These are phyloP conservation scores for Aspergillus intermedius DNA, from an alignment of 2,329 filamentous ascomycete species.

Conservation along the genomic window DNA sequence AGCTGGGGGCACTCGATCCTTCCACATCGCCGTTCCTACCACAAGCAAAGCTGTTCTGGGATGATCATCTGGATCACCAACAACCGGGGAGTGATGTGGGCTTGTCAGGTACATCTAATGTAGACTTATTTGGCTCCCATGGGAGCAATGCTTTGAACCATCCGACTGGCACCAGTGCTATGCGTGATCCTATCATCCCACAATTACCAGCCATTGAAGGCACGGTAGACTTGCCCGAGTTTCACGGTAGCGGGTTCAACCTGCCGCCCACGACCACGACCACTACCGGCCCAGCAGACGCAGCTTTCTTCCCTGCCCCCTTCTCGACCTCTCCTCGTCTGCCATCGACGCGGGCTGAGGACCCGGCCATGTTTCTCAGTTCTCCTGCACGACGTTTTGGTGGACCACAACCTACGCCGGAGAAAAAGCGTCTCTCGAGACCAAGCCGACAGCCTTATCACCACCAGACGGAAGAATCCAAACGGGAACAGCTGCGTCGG, in stretches of 20 bases:
- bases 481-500: conserved; percentile 36
- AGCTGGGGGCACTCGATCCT: conserved; percentile 46
- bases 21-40: conserved; percentile 53
- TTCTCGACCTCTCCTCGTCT: conserved; percentile 42
- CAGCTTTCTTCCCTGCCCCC: conserved; percentile 35
- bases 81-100: conserved; percentile 12
- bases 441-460: conserved; percentile 41
- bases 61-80: conserved; percentile 29
- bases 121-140: conserved; percentile 18
- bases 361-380: conserved; percentile 43
- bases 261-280: conserved; percentile 16
- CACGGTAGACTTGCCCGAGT: conserved; percentile 28
- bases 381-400: conserved; percentile 45
- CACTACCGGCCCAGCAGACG: conserved; percentile 23
- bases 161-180: conserved; percentile 5
- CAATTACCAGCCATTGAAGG: conserved; percentile 32
- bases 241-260: conserved; percentile 21
- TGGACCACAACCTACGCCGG: conserved; percentile 27
- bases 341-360: conserved; percentile 34
- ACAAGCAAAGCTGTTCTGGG: conserved; percentile 48
- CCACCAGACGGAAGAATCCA: conserved; percentile 44
- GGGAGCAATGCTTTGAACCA: conserved; percentile 11
- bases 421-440: conserved; percentile 19
- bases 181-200: conserved; percentile 22
- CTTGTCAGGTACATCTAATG: conserved; percentile 9